Evolutionary conservation across 306 rosid species (phyloP).

Genomic region (Dryas drummondii): DNA sequence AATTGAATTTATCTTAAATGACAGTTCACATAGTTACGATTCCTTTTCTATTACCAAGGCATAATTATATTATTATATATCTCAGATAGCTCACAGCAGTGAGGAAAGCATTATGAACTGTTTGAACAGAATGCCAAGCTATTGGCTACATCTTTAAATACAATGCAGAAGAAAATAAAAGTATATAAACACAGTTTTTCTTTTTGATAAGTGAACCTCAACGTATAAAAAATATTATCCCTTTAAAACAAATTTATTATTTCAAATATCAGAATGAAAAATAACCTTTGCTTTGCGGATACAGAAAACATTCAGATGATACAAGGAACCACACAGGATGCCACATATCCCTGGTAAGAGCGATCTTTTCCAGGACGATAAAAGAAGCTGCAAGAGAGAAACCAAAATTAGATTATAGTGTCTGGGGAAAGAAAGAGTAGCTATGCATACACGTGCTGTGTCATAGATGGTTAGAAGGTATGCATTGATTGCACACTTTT

Average conservation of each 20-base stretch:
- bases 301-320: slow-evolving; percentile 73
- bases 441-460: not conserved
- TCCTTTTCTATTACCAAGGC: not conserved
- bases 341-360: slow-evolving; percentile 92
- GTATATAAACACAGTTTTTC: too few species aligned
- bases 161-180: not conserved
- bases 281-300: slow-evolving; percentile 92
- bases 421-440: slow-evolving; percentile 11
- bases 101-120: not conserved
- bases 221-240: not conserved
- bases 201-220: not conserved
- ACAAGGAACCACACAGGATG: slow-evolving; percentile 84
- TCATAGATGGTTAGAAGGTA: not conserved
- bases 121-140: not conserved
- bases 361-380: slow-evolving; percentile 93
- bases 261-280: slow-evolving; percentile 2
- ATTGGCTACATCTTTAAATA: not conserved
- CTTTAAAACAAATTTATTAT: not conserved
- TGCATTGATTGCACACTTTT: slow-evolving; percentile 20
- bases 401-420: slow-evolving; percentile 27
- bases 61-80: not conserved
- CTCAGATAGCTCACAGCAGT: not conserved
- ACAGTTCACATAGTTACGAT: not conserved
- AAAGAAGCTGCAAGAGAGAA: slow-evolving; percentile 67
- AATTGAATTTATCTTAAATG: not conserved